Evolutionary conservation across 2,329 filamentous ascomycete species (phyloP), one percentile per base, ranked within the genome.

Genomic region (Rutstroemia sp.): DNA sequence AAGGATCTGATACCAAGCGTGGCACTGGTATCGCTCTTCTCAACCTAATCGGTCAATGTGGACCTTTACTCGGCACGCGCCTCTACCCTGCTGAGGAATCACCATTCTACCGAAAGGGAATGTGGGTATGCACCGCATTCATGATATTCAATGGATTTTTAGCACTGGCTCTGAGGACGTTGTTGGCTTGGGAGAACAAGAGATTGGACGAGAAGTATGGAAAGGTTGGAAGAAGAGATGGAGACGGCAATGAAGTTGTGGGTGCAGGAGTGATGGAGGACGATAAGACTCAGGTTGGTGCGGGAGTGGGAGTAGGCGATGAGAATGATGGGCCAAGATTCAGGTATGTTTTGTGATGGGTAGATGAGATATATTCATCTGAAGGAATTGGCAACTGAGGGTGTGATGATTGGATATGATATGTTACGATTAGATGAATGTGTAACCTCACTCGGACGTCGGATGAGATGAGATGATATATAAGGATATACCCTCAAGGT

Each of bases 21-120:
- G 86, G 86, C 4, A 79, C 80, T 2, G 79, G 79, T 4, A 85
- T 89, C 52, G 81, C 85, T 8, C 76, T 88, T n/a, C 72, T 85
- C 49, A 87, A 87, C 65, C 71, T 86, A 62, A 74, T 89, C 44
- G 86, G 85, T 0, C 87, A 86, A 66, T 79, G 79, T 59, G 82
- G 82, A 0, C 82, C 83, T 2, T 70, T 86, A 14, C 68, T 87
- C 5, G 85, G 84, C 4, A 87, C 83, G 2, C 78, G 83, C 48
- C 64, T 87, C 8, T 88, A 86, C 61, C 84, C 83, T 1, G 44
- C 68, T 0, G 68, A 71, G 0, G 74, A 74, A 0, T 73, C 73
- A 0, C 74, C 74, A 5, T 80, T 79, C 56, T 71, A 75, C 3
- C 67, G 73, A 1, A 82, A 79, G 2, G 85, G 85, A 0, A 79